Percentiles rank a stretch among this genome's conserved stretches.
phyloP scores from a whole-genome alignment of 805 yeast genomes.

The Tetrapisispora iriomotensis region DNA sequence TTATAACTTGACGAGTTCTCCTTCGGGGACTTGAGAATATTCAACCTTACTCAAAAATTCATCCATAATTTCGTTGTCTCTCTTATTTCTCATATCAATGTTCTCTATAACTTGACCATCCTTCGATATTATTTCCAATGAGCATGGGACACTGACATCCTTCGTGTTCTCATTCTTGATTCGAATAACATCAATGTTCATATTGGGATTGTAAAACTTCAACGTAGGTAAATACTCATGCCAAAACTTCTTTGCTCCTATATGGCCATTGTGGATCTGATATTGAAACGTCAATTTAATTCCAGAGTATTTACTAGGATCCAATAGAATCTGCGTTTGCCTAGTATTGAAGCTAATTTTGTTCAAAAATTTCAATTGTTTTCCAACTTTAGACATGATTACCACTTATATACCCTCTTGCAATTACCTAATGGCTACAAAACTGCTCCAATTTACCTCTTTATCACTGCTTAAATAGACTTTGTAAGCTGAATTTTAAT shows the following conservation, averaged over 20 bases:
- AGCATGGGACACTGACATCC: slow-evolving; percentile 22
- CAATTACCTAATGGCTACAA: too few species aligned
- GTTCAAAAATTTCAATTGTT: slow-evolving; percentile 21
- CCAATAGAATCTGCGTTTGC: slow-evolving; percentile 22
- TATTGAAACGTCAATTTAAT: slow-evolving; percentile 47
- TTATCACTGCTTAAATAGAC: too few species aligned
- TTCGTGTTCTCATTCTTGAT: slow-evolving; percentile 31
- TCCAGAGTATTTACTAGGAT: slow-evolving; percentile 18
- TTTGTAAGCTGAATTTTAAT: too few species aligned
- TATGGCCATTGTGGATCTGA: slow-evolving; percentile 41
- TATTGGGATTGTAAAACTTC: slow-evolving; percentile 70
- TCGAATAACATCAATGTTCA: slow-evolving; percentile 52
- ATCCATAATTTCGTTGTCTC: slow-evolving; percentile 43
- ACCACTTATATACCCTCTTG: neutral
- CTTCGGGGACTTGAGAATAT: slow-evolving; percentile 42
- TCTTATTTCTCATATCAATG: slow-evolving; percentile 46
- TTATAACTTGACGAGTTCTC: slow-evolving; percentile 29
- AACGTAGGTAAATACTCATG: slow-evolving; percentile 61
- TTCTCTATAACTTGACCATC: slow-evolving; percentile 19
- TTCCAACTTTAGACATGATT: slow-evolving; percentile 6
- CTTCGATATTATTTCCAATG: slow-evolving; percentile 14
- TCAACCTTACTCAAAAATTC: slow-evolving; percentile 42
- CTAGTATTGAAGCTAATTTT: slow-evolving; percentile 21
- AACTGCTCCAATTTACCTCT: too few species aligned
- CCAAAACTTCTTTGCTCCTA: slow-evolving; percentile 72